phyloP scores from a whole-genome alignment of 148 eudicot species.

The Vaccinium macrocarpon region DNA sequence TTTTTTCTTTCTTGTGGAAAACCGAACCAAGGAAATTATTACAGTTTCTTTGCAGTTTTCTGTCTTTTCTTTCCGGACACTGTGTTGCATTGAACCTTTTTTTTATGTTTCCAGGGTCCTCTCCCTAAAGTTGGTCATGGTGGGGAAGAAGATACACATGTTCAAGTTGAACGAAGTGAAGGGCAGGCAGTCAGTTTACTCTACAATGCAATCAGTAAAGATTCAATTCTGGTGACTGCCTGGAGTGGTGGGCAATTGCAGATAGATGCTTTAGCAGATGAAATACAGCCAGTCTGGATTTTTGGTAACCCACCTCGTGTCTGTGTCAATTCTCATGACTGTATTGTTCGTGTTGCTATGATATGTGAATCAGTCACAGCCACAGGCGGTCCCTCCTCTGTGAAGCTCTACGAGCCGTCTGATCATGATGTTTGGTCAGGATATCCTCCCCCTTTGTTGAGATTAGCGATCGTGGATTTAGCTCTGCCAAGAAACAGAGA shows the following conservation, averaged over 20 bases:
- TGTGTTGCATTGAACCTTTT: neutral
- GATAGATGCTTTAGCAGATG: conserved; percentile 93
- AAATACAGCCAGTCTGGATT: conserved; percentile 88
- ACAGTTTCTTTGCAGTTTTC: neutral
- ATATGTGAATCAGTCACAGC: conserved; percentile 68
- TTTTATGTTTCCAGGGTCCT: conserved; percentile 68
- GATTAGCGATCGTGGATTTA: conserved; percentile 84
- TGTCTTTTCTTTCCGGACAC: neutral
- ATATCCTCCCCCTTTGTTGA: conserved; percentile 78
- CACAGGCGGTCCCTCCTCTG: conserved; percentile 34
- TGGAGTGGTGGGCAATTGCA: conserved; percentile 95
- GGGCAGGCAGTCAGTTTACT: conserved; percentile 86
- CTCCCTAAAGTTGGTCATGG: conserved; percentile 58
- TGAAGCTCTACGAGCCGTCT: conserved; percentile 61
- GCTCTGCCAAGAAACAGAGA: conserved; percentile 55
- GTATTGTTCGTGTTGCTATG: conserved; percentile 79
- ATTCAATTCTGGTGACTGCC: conserved; percentile 77
- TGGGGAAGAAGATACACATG: conserved; percentile 41
- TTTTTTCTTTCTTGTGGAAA: neutral
- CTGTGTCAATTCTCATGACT: conserved; percentile 56
- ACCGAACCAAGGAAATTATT: neutral
- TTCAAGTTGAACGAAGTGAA: conserved; percentile 45
- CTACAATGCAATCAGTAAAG: conserved; percentile 71
- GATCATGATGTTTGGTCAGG: conserved; percentile 75
- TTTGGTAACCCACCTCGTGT: conserved; percentile 67